Percentiles rank a stretch among this genome's conserved stretches.
phyloP scores from a whole-genome alignment of 2,329 filamentous ascomycete species.

The Ceratocystis harringtonii region DNA sequence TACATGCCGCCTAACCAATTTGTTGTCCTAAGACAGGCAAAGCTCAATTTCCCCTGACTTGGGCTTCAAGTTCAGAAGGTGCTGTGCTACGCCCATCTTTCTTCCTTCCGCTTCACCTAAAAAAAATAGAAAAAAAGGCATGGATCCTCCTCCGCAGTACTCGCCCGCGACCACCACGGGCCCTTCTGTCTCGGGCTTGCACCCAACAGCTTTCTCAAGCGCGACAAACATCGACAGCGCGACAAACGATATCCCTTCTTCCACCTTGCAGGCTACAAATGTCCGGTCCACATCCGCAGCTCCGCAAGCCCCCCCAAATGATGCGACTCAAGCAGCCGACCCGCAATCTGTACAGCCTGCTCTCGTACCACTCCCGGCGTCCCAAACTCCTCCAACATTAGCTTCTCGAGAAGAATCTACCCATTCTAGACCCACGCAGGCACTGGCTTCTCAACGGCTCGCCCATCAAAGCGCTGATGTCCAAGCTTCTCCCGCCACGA shows the following conservation, averaged over 20 bases:
- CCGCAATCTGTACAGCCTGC: neutral
- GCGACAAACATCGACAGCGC: neutral
- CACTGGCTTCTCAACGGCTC: neutral
- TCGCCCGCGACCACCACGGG: conserved; percentile 3
- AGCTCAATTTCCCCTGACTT: neutral
- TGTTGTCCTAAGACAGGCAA: neutral
- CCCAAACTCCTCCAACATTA: neutral
- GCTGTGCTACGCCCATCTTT: neutral
- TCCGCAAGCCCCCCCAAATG: neutral
- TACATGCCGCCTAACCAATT: conserved; percentile 5
- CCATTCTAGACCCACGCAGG: neutral
- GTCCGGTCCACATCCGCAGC: neutral
- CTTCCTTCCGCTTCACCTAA: neutral
- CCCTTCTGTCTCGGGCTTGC: neutral
- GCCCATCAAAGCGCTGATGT: neutral
- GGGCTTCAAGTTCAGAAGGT: neutral
- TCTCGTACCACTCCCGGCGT: too few relatives aligned
- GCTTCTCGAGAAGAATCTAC: neutral
- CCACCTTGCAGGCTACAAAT: neutral
- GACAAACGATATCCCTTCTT: neutral
- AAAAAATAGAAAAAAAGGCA: neutral
- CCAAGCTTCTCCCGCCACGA: neutral
- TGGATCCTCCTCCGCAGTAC: conserved; percentile 14
- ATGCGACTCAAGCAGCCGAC: neutral
- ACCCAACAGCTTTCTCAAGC: neutral